These are phyloP conservation scores for Capillidium rhysosporum DNA, from an alignment of 371 early-diverging fungal species.

Conservation along the genomic window DNA sequence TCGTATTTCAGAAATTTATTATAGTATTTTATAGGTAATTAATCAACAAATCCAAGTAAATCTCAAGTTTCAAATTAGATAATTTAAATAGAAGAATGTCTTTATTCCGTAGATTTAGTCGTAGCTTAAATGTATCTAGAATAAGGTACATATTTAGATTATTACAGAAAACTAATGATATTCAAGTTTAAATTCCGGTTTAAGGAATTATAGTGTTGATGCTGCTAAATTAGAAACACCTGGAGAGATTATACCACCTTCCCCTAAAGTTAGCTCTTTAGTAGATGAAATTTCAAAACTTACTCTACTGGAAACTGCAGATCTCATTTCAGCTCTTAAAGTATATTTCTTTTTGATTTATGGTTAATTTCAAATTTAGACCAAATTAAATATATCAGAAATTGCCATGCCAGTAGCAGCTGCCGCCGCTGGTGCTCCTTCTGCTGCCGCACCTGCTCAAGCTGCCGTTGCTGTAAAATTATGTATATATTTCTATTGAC, in stretches of 20 bases:
- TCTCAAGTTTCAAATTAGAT: no score
- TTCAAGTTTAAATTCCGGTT: neutral
- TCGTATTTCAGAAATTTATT: no score
- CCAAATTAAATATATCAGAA: slow-evolving; percentile 79
- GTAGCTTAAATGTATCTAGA: neutral
- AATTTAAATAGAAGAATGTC: no score
- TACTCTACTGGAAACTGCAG: slow-evolving; percentile 79
- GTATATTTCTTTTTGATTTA: slow-evolving; percentile 16
- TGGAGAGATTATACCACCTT: neutral
- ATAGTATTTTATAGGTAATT: no score
- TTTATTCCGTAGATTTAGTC: no score
- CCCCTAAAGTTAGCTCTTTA: slow-evolving; percentile 52
- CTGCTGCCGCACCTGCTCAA: slow-evolving; percentile 40
- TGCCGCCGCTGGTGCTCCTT: slow-evolving; percentile 31
- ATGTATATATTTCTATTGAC: neutral
- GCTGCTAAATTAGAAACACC: neutral
- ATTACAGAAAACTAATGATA: neutral
- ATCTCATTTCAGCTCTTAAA: slow-evolving; percentile 74
- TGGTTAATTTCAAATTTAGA: slow-evolving; percentile 18
- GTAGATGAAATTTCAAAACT: slow-evolving; percentile 75
- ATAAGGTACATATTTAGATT: neutral
- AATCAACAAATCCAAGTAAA: no score
- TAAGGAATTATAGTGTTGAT: neutral
- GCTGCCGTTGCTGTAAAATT: slow-evolving; percentile 22
- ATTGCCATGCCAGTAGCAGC: slow-evolving; percentile 66